A percentile compares a stretch with the other conserved stretches of the same genome.
Conservation (phyloP, 352 stramenopile species). For the Plasmopara viticola region DNA sequence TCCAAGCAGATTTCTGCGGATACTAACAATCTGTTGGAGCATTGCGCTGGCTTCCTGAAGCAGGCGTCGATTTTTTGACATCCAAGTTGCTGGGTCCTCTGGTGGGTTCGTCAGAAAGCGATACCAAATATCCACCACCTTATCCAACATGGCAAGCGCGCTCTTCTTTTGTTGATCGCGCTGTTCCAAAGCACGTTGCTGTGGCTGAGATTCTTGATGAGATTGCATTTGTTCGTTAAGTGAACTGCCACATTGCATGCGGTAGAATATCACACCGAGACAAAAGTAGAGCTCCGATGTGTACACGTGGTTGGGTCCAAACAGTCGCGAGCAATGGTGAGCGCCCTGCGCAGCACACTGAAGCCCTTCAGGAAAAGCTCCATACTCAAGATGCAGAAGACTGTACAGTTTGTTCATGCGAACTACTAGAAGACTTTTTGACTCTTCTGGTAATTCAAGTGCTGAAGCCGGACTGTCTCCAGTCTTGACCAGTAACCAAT, state of each 20-base stretch:
- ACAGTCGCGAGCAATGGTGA: slow-evolving; percentile 65
- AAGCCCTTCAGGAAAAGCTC: slow-evolving; percentile 40
- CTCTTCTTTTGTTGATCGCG: slow-evolving; percentile 35
- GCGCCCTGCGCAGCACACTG: slow-evolving; percentile 57
- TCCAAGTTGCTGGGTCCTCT: slow-evolving; percentile 54
- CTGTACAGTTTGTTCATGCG: slow-evolving; percentile 75
- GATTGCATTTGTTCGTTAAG: slow-evolving; percentile 16
- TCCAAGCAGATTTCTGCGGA: slow-evolving; percentile 35
- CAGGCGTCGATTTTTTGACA: slow-evolving; percentile 50
- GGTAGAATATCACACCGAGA: slow-evolving; percentile 54
- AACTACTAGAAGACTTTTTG: slow-evolving; percentile 54
- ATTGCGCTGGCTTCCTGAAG: slow-evolving; percentile 54
- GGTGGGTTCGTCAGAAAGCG: slow-evolving; percentile 64
- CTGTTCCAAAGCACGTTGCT: slow-evolving; percentile 28
- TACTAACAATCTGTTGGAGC: slow-evolving; percentile 46
- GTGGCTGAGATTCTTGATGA: slow-evolving; percentile 15
- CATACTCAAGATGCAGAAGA: slow-evolving; percentile 48
- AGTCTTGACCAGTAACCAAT: slow-evolving; percentile 69
- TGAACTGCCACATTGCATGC: slow-evolving; percentile 28
- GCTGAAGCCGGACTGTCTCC: slow-evolving; percentile 15
- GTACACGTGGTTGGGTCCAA: slow-evolving; percentile 66
- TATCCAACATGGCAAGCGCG: slow-evolving; percentile 65
- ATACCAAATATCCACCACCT: slow-evolving; percentile 78
- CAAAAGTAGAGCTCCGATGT: slow-evolving; percentile 73
- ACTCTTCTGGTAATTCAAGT: slow-evolving; percentile 38